Evolutionary conservation across 768 basidiomycete genomes (phyloP), one percentile per base, ranked within the genome.

Genomic region (Panaeolus cyanescens): DNA sequence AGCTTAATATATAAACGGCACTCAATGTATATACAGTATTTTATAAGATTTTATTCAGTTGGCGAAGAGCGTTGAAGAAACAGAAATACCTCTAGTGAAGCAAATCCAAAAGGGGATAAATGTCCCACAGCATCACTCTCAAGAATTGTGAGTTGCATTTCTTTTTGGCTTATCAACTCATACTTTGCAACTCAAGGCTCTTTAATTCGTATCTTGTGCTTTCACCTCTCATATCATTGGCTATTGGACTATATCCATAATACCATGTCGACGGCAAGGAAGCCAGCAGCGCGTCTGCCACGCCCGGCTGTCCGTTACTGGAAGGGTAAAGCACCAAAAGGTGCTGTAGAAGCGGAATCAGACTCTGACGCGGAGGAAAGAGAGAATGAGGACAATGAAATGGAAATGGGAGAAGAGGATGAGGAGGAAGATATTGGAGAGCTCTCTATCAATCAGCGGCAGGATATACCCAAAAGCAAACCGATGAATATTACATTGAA

Each of bases 271-370:
- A 71, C 75, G 25, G 65, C 74, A 17, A 82, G 87, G 62, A 93
- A 93, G 66, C 84, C 86, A 62, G 91, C 92, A 7, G 85, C 89
- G 20, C 86, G 92, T n/a, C 82, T 87, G 6, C 83, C 92, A n/a
- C 79, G 82, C 56, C 92, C 95, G 4, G 93, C 86, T 2, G 90
- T 85, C 5, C 90, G 95, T 2, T 96, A 96, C 74, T 92, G 93
- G 88, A 91, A 91, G 67, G 95, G 95, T 59, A 93, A 93, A 67
- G 92, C 87, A 0, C 93, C 93, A 0, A 93, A 92, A 72, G 91
- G 91, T 50, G 81, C 77, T 32, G 77, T 76, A 1, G 85, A 85
- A 25, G 74, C 76, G 37, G 77, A 83, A 20, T 89, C 89, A 5
- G 90, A 91, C 65, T 88, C 87, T 3, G 89, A 89, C 42, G 85